Conservation (phyloP, 2,329 filamentous ascomycete genomes). For the Fusarium xylarioides region DNA sequence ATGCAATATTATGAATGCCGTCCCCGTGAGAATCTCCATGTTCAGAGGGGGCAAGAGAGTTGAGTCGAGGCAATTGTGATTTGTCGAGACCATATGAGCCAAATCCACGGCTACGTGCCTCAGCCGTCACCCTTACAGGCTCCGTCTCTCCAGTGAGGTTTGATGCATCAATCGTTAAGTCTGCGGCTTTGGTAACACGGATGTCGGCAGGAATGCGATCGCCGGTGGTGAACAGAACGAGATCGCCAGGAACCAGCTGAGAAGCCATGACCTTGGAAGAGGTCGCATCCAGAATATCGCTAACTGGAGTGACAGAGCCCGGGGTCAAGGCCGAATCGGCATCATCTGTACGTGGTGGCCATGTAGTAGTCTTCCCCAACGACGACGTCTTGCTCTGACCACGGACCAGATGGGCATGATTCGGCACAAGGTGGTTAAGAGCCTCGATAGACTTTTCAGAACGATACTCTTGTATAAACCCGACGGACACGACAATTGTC, state of each 20-base stretch:
- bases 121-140: conserved; percentile 80
- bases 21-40: conserved; percentile 71
- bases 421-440: conserved; percentile 90
- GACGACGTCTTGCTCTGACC: conserved; percentile 51
- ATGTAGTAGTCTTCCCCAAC: conserved; percentile 52
- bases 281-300: conserved; percentile 72
- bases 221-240: conserved; percentile 93
- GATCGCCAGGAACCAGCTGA: conserved; percentile 88
- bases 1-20: conserved; percentile 89
- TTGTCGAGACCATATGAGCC: conserved; percentile 44
- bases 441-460: conserved; percentile 98
- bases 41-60: conserved; percentile 57
- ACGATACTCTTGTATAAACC: conserved; percentile 96
- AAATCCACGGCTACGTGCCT: conserved; percentile 56
- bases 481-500: conserved; percentile 95
- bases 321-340: conserved; percentile 54
- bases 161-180: conserved; percentile 94
- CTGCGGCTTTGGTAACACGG: conserved; percentile 87
- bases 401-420: conserved; percentile 94
- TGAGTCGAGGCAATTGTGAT: conserved; percentile 47
- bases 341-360: conserved; percentile 58
- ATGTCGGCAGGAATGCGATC: conserved; percentile 97
- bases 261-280: conserved; percentile 87
- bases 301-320: conserved; percentile 67
- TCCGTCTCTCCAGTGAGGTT: conserved; percentile 98